Conservation (phyloP, 257 asterid species). For the Solanum pinnatisectum region DNA sequence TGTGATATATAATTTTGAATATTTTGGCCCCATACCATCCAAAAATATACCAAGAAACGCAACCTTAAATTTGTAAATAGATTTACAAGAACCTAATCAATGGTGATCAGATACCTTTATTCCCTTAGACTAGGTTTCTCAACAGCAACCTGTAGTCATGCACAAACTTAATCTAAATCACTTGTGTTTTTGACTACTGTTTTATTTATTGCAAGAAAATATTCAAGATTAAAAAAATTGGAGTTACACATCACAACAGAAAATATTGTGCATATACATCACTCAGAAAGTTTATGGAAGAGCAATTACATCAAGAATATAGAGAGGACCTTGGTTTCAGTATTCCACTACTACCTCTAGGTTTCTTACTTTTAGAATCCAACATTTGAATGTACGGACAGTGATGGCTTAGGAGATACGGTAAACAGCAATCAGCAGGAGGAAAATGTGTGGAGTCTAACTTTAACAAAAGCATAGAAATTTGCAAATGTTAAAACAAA, state of each 20-base stretch:
- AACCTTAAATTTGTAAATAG: background rate
- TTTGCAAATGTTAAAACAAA: background rate
- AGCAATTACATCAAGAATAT: background rate
- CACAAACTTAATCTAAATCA: background rate
- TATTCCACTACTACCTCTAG: background rate
- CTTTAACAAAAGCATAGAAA: background rate
- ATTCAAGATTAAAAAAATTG: background rate
- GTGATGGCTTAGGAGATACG: background rate
- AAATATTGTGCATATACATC: background rate
- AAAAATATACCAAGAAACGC: background rate
- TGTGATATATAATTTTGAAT: background rate
- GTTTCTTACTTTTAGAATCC: background rate
- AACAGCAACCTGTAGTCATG: background rate
- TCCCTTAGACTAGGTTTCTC: background rate
- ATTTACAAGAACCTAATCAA: background rate
- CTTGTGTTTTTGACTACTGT: background rate
- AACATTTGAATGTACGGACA: background rate
- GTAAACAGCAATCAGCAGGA: background rate
- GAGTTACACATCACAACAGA: background rate
- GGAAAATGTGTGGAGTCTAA: background rate
- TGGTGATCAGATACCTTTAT: background rate
- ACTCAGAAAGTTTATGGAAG: background rate
- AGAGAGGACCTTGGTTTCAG: background rate
- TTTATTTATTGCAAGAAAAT: background rate
- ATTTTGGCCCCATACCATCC: background rate